Evolutionary conservation across 2,329 filamentous ascomycete genomes (phyloP).

Genomic region (Microdochium nivale): DNA sequence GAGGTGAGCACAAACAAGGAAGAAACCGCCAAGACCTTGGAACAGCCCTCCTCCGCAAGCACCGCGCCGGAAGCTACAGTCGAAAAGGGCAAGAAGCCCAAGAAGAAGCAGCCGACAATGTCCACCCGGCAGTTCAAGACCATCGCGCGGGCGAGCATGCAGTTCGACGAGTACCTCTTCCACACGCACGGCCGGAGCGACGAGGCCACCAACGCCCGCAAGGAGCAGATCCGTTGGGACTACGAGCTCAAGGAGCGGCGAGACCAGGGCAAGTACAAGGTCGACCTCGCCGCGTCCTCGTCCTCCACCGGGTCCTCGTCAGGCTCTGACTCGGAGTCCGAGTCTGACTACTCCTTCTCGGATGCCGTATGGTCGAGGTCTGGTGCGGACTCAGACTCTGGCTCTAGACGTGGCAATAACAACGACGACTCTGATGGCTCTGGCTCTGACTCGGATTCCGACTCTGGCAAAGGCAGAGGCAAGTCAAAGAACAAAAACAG

Average conservation of each 20-base stretch:
- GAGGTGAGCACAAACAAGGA: too few species aligned
- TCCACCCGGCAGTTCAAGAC: background rate
- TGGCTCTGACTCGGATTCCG: background rate
- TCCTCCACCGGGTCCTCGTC: background rate
- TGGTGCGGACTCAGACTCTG: background rate
- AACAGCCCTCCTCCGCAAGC: too few species aligned
- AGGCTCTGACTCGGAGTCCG: background rate
- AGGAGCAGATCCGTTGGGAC: background rate
- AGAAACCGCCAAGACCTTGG: too few species aligned
- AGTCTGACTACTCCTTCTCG: background rate
- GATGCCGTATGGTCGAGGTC: background rate
- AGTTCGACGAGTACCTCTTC: background rate
- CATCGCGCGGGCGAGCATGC: background rate
- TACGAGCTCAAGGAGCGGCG: background rate
- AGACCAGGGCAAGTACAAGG: background rate
- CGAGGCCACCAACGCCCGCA: background rate
- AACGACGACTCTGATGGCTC: background rate
- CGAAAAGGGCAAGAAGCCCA: background rate
- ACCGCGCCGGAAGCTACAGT: too few species aligned
- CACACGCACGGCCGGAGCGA: background rate
- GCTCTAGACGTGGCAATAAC: background rate
- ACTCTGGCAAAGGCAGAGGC: background rate
- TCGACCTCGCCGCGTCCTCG: background rate
- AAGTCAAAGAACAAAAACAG: background rate
- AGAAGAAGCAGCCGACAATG: background rate